Evolutionary conservation across 257 asterid genomes (phyloP).

Genomic region (Linaria vulgaris): DNA sequence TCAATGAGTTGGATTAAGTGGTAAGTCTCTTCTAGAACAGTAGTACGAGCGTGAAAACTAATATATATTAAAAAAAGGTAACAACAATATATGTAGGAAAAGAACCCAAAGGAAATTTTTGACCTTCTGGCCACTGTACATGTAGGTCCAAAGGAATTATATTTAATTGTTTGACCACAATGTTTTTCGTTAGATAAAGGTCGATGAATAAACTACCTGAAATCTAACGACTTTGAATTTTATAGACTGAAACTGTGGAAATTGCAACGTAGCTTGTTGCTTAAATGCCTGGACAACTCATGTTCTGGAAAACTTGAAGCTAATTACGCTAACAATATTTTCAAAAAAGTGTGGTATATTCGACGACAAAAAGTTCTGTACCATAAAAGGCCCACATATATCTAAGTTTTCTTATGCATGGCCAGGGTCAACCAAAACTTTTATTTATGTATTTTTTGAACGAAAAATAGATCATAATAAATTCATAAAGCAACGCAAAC

Average conservation of each 20-base stretch:
- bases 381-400: too few species aligned
- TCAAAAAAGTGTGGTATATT: too few species aligned
- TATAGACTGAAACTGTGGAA: neutral
- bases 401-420: too few species aligned
- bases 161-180: slow-evolving; percentile 45
- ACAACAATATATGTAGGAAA: too few species aligned
- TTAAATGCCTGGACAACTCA: too few species aligned
- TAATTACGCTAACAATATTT: too few species aligned
- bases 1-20: neutral
- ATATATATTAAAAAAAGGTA: slow-evolving; percentile 5
- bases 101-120: slow-evolving; percentile 29
- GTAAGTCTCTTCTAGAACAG: slow-evolving; percentile 18
- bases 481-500: too few species aligned
- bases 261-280: neutral
- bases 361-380: too few species aligned
- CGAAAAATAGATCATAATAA: too few species aligned
- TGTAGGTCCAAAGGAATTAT: neutral
- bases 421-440: too few species aligned
- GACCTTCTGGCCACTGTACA: slow-evolving; percentile 6
- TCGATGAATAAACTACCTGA: slow-evolving; percentile 55
- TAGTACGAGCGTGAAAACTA: neutral
- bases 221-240: slow-evolving; percentile 43
- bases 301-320: too few species aligned
- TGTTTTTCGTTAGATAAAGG: slow-evolving; percentile 41
- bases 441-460: too few species aligned